Base-by-base conservation (phyloP, 75 land plant genomes). In the Pinus albicaulis region DNA sequence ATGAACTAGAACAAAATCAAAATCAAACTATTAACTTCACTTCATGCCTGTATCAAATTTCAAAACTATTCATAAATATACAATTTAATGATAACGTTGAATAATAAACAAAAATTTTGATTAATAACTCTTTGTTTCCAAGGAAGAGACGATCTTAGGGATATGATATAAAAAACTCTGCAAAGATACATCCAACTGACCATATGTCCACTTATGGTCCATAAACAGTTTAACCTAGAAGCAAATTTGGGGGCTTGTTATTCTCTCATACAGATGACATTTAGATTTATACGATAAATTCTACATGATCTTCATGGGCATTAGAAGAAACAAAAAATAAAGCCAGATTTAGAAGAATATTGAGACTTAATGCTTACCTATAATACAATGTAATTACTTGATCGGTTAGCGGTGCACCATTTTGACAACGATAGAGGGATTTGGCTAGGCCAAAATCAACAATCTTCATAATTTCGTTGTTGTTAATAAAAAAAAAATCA, bases 151-250 rank as follows among this genome's bases (percentile, higher is more conserved):
- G n/a, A 1, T 57, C 59, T 20, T 0, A 4, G 16, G 59, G 23
- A 0, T 34, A 4, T 1, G 10, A 0, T 16, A 73, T 11, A 24
- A 73, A 53, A 19, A 73, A 19, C 74, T 73, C 74, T 3, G 74
- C 74, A 41, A 73, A 73, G n/a, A 73, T 5, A 41, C 74, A 73
- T 8, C 74, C 74, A 38, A 73, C 48, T 23, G 53, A 36, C 74
- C 74, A 73, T 34, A 73, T 73, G 31, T 73, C 74, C 11, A 73
- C 58, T 31, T 38, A 57, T 14, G 74, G 74, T 23, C 74, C 74
- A 53, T 73, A 73, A 23, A 23, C 4, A 20, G 14, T 34, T n/a
- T 41, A 23, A 17, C 74, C 74, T 13, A 73, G 74, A 16, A 73
- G 57, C 26, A 73, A 14, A 14, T 73, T 59, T 23, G 74, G 74